Base-by-base conservation (phyloP, 768 basidiomycete genomes). In the Dentipellis sp. region DNA sequence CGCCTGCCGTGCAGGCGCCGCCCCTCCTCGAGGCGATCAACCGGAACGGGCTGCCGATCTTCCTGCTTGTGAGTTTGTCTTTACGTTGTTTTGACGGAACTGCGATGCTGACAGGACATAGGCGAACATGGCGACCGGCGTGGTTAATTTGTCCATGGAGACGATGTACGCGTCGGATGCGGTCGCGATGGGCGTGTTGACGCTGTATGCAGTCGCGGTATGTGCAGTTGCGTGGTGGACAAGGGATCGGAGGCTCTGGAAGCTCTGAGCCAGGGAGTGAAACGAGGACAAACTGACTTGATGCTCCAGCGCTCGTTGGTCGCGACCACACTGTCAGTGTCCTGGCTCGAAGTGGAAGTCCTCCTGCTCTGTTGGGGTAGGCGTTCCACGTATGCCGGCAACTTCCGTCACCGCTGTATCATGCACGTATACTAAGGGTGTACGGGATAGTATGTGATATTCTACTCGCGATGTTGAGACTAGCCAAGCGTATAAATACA, bases 121-220 rank as follows among this genome's bases (percentile, higher is more conserved):
- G 93, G 91, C 94, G 0, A 98, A 98, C 66, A 71, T 95, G 0
- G 67, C 79, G 35, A 99, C 95, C 0, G 95, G 95, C 0, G 60
- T 90, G 11, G 74, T 94, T 59, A 99, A 97, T 66, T 62, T 97
- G 37, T 74, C 79, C 0, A 75, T 94, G 57, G 69, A 71, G 60
- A 97, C 93, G 9, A 93, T 98, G 83, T 91, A 94, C 63, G 75
- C 77, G 22, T 71, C 77, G 1, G 73, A 84, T 55, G 47, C 57
- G 37, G 62, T 70, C 37, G 84, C 90, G 6, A 75, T 94, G 75
- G 55, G 71, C 5, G 77, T 94, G 39, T 68, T 97, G 10, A 59
- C 70, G 4, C 64, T 64, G 5, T 97, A 97, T 67, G 72, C 81
- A 2, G 70, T 79, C 8, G 74, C 68, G 1, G 67, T 90, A 10